These are phyloP conservation scores for Candida quercuum DNA, from an alignment of 805 yeast species.

Conservation along the genomic window DNA sequence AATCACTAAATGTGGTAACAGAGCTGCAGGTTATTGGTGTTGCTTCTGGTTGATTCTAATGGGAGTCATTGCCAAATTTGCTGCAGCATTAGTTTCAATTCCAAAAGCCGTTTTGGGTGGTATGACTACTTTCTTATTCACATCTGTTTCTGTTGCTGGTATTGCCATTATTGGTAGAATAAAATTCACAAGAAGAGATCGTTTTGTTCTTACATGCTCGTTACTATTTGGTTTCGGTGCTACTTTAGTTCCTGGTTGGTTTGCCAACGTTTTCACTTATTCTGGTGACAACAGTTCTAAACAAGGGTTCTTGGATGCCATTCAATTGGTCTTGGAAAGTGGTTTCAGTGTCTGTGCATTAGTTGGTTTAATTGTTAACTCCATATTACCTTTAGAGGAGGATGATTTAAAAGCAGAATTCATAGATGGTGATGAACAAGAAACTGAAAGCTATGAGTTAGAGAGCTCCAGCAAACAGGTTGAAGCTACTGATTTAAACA, in stretches of 20 bases:
- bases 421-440: background rate
- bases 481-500: background rate
- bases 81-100: conserved; percentile 79
- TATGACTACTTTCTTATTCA: conserved; percentile 74
- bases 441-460: background rate
- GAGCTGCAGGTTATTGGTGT: conserved; percentile 76
- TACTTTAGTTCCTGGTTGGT: conserved; percentile 61
- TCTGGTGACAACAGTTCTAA: conserved; percentile 50
- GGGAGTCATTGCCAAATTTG: conserved; percentile 85
- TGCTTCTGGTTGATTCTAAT: conserved; percentile 73
- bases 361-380: background rate
- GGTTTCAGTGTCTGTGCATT: background rate
- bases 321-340: conserved; percentile 21
- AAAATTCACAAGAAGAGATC: conserved; percentile 62
- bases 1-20: conserved; percentile 85
- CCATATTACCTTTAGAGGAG: background rate
- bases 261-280: conserved; percentile 58
- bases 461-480: background rate
- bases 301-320: conserved; percentile 61
- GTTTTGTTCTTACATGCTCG: conserved; percentile 65
- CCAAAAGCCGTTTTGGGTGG: conserved; percentile 83
- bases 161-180: conserved; percentile 52
- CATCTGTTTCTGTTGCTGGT: conserved; percentile 74
- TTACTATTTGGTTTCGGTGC: conserved; percentile 65
- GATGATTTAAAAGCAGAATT: background rate